Conservation (phyloP, 805 yeast genomes). For the Candida piceae region DNA sequence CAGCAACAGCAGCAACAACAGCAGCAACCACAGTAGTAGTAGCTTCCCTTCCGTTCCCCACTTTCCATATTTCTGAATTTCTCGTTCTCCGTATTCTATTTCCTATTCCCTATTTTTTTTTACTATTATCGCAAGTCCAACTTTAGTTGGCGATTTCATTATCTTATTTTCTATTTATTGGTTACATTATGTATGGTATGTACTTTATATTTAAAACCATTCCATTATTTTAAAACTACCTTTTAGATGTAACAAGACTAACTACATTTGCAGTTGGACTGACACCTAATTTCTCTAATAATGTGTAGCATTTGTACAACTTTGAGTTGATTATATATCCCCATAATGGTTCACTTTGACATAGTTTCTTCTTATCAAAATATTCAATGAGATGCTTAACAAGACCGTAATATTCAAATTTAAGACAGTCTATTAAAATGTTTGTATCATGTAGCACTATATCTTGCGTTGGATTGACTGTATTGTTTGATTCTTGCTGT, state of each 20-base stretch:
- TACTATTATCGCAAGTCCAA: too few species aligned
- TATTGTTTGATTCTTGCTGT: background rate
- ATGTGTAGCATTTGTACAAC: slow-evolving; percentile 10
- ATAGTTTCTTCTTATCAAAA: slow-evolving; percentile 5
- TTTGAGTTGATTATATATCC: slow-evolving; percentile 12
- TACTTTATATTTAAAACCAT: too few species aligned
- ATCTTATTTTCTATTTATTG: too few species aligned
- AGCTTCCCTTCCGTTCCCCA: too few species aligned
- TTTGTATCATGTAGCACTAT: background rate
- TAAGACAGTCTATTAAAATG: background rate
- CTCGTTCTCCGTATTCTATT: too few species aligned
- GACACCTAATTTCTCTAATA: slow-evolving; percentile 10
- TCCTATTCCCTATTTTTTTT: too few species aligned
- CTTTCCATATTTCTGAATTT: too few species aligned
- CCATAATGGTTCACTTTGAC: slow-evolving; percentile 17
- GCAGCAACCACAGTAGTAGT: too few species aligned
- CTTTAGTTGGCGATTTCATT: too few species aligned
- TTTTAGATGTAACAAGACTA: too few species aligned
- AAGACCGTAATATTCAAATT: slow-evolving; percentile 1
- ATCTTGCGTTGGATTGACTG: background rate
- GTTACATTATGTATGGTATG: too few species aligned
- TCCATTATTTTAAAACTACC: too few species aligned
- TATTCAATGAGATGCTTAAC: background rate
- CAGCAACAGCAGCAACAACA: slow-evolving; percentile 2
- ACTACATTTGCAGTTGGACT: slow-evolving; percentile 13